Evolutionary conservation across 2,329 filamentous ascomycete species (phyloP).

Genomic region (Sporothrix humicola): DNA sequence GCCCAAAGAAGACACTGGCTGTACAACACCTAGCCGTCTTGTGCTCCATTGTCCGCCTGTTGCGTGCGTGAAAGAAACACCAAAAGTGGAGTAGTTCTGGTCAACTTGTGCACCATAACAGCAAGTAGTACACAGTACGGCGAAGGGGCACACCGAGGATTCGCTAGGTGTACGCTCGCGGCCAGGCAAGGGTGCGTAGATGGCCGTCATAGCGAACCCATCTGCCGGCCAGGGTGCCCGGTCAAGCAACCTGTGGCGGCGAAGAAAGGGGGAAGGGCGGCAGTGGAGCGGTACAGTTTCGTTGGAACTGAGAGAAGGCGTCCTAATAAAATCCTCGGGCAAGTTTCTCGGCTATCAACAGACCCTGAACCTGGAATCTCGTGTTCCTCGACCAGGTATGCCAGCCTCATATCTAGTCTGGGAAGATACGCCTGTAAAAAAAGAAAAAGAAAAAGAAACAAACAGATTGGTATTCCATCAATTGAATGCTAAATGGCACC

Average conservation of each 20-base stretch:
- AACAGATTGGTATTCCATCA: no score
- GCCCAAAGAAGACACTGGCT: conserved; percentile 27
- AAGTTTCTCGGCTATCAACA: conserved; percentile 28
- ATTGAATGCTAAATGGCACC: neutral
- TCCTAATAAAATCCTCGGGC: neutral
- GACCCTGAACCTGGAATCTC: conserved; percentile 19
- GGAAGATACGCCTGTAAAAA: neutral
- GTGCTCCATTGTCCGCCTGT: neutral
- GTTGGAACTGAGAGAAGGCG: neutral
- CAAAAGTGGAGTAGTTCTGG: neutral
- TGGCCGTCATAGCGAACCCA: no score
- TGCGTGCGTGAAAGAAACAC: conserved; percentile 29
- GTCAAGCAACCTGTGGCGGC: conserved; percentile 2
- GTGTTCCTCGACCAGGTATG: conserved; percentile 1
- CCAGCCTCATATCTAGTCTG: neutral
- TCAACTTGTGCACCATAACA: neutral
- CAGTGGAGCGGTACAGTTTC: neutral
- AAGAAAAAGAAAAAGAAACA: no score
- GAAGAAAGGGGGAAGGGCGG: neutral
- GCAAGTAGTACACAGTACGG: no score
- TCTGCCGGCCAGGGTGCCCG: neutral
- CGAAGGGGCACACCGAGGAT: neutral
- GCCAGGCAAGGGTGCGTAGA: neutral
- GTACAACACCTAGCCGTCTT: conserved; percentile 26
- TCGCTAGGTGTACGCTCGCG: neutral